Conservation (phyloP, 2,329 filamentous ascomycete species). For the Colletotrichum melonis region DNA sequence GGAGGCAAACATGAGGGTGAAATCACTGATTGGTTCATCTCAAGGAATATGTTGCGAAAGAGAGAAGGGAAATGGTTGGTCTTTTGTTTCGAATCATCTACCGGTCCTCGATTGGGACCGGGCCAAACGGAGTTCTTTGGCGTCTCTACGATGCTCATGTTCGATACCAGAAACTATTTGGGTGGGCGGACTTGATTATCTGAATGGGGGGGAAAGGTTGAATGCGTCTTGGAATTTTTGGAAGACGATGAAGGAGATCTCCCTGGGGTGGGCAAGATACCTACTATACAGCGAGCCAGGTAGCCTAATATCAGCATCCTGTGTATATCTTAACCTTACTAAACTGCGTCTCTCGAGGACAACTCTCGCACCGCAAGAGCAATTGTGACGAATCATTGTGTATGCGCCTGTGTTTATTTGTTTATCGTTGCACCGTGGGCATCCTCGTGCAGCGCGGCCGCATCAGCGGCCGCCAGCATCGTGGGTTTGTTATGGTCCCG, state of each 20-base stretch:
- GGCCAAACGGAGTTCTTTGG: slow-evolving; percentile 35
- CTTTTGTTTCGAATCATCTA: slow-evolving; percentile 25
- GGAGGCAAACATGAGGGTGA: slow-evolving; percentile 7
- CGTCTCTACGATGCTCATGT: slow-evolving; percentile 36
- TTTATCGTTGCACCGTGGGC: slow-evolving; percentile 26
- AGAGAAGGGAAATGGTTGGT: slow-evolving; percentile 29
- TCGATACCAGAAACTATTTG: slow-evolving; percentile 35
- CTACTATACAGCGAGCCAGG: slow-evolving; percentile 24
- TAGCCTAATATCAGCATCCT: slow-evolving; percentile 33
- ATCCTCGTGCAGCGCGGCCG: slow-evolving; percentile 28
- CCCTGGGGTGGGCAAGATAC: slow-evolving; percentile 4
- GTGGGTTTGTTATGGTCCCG: slow-evolving; percentile 16
- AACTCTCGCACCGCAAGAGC: background rate
- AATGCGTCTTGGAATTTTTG: slow-evolving; percentile 17
- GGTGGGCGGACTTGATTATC: slow-evolving; percentile 19
- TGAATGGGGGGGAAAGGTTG: background rate
- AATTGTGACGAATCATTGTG: background rate
- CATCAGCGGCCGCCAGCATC: slow-evolving; percentile 27
- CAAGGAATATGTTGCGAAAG: slow-evolving; percentile 30
- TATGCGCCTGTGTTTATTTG: slow-evolving; percentile 5
- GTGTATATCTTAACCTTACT: slow-evolving; percentile 14
- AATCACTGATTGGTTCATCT: slow-evolving; percentile 18
- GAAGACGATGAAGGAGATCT: background rate
- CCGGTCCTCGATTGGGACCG: background rate
- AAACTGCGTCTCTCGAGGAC: background rate